Percentiles rank a stretch among this genome's conserved stretches.
phyloP scores from a whole-genome alignment of 441 rosid genomes.

The Gossypium gossypioides region DNA sequence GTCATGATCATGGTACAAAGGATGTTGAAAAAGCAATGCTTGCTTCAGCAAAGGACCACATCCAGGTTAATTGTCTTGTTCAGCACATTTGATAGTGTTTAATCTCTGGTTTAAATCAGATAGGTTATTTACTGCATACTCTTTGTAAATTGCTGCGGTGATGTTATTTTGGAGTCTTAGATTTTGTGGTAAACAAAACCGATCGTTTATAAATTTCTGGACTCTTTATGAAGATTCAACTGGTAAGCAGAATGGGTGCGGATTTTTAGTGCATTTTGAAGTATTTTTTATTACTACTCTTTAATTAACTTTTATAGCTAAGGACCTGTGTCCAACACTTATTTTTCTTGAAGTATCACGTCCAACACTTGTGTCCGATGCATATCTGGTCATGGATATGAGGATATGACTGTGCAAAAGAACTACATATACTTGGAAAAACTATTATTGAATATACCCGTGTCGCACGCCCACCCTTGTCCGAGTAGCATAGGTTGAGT shows the following conservation, averaged over 20 bases:
- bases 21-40: conserved; percentile 62
- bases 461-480: neutral
- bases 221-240: neutral
- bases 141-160: neutral
- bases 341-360: neutral
- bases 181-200: neutral
- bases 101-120: conserved; percentile 6
- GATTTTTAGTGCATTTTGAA: neutral
- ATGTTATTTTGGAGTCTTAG: neutral
- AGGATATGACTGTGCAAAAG: neutral
- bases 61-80: conserved; percentile 48
- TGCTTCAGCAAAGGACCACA: conserved; percentile 73
- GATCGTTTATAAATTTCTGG: neutral
- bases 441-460: neutral
- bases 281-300: neutral
- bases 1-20: conserved; percentile 77
- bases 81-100: conserved; percentile 8
- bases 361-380: neutral
- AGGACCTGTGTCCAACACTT: neutral
- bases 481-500: neutral
- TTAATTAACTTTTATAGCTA: neutral
- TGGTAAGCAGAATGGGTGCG: neutral
- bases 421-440: neutral
- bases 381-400: neutral
- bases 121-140: neutral